Evolutionary conservation across 805 yeast species (phyloP), one percentile per base, ranked within the genome.

Genomic region (Blastobotrys chiropterorum): DNA sequence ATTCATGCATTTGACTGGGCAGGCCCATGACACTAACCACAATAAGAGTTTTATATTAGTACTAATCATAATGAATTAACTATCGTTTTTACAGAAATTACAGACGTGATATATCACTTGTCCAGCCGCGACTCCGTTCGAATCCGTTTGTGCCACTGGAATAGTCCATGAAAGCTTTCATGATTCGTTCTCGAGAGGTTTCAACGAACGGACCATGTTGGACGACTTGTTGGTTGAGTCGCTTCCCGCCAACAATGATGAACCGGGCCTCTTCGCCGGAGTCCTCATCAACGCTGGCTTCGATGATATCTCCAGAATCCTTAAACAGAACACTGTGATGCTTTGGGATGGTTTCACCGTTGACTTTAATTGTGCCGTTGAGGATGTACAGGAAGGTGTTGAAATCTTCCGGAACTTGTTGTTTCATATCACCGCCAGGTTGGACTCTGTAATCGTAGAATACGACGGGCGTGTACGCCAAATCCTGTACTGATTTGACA

Each of bases 161-260:
- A 65, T 85, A 90, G 64, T 86, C 90, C 66, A 70, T 61, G 61
- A 86, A 82, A 0, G 88, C 94, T 59, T 84, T 68, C 57, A 80
- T 75, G 54, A 90, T 83, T 56, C 79, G 80, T 49, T 81, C 85
- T 50, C 75, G 74, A 20, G 84, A 71, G 7, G 86, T 79, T 55
- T 86, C 92, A 15, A 90, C 97, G 64, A 90, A 90, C 13, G 97
- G 97, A 16, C 97, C 97, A 64, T 89, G 85, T 64, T 90, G 96
- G 30, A 87, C 85, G 51, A 85, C 75, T 15, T 81, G 79, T 71
- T 89, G 96, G 59, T 86, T 78, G 52, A 87, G 71, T 17, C 78
- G 77, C 64, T 85, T 68, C 52, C 96, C 96, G 31, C 89, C 94
- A 56, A 88, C 72, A n/a, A 88, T 56, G 3, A 85, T 82, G 62